Evolutionary conservation across 2,329 filamentous ascomycete species (phyloP).

Genomic region (Penicillium capsulatum): DNA sequence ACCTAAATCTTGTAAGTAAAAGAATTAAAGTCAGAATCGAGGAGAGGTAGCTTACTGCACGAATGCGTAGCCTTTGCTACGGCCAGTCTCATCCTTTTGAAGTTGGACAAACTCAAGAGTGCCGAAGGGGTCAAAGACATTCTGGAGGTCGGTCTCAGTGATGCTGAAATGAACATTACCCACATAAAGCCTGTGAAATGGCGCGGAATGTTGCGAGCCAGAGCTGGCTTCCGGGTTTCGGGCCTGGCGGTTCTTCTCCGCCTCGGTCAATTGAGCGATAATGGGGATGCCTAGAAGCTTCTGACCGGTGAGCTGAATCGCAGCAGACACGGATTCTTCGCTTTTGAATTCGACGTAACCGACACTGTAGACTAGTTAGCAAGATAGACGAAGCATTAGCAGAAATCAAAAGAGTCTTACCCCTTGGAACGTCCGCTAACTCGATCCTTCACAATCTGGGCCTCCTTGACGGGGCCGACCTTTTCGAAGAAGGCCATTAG

Average conservation of each 20-base stretch:
- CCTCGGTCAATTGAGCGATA: conserved; percentile 96
- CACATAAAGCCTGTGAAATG: conserved; percentile 96
- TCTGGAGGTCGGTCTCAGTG: conserved; percentile 89
- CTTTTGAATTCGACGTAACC: conserved; percentile 99
- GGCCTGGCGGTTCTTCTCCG: conserved; percentile 97
- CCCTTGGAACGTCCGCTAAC: conserved; percentile 97
- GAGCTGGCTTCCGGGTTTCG: conserved; percentile 69
- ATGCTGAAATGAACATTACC: conserved; percentile 99
- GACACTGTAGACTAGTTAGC: conserved; percentile 58
- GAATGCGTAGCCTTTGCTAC: conserved; percentile 94
- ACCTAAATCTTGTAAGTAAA: conserved; percentile 53
- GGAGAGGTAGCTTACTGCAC: conserved; percentile 71
- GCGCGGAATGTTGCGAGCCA: conserved; percentile 73
- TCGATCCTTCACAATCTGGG: conserved; percentile 96
- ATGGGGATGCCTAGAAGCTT: conserved; percentile 98
- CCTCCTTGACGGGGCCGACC: conserved; percentile 89
- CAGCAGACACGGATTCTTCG: conserved; percentile 87
- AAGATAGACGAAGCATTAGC: neutral
- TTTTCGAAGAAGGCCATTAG: conserved; percentile 94
- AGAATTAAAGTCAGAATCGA: neutral
- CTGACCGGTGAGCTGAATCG: conserved; percentile 97
- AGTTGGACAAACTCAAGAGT: conserved; percentile 96
- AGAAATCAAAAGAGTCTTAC: conserved; percentile 51
- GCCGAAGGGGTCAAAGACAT: conserved; percentile 95
- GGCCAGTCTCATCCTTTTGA: conserved; percentile 88